Base-by-base conservation (phyloP, 805 yeast genomes). In the Wickerhamiella alocasiicola region DNA sequence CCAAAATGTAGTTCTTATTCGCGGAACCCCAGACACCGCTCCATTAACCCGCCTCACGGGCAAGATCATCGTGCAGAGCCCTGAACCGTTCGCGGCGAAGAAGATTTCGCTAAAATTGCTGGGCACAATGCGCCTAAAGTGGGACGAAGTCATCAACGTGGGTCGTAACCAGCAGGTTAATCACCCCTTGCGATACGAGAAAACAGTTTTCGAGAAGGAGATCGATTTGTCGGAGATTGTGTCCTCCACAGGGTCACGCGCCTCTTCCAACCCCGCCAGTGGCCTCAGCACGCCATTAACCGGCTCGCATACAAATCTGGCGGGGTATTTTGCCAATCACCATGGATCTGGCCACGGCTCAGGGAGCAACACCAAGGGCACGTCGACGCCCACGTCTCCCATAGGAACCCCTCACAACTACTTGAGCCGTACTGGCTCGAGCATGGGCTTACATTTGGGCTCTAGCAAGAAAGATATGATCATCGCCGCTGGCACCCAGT, bases 1-100 rank as follows among this genome's bases (percentile, higher is more conserved):
- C 21, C 48, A 49, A 16, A 46, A 84, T 53, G 88, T 87, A 7
- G 60, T 88, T 4, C 71, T 91, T 6, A 59, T 88, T 24, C 79
- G 84, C 49, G 98, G 98, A 1, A 54, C 78, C 1, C 75, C 79
- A 5, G 67, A 70, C 26, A 87, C 78, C 39, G 94, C 96, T 0
- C 68, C 83, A 0, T 76, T 94, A 2, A 81, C 74, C 3, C 62
- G 80, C 5, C 59, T 91, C 20, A 63, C 79, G 1, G 98, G 98
- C 3, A 74, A 74, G 9, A 76, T 91, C 18, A 85, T 79, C 1
- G 60, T 91, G 19, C 70, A 87, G 1, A 74, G 82, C 1, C 66
- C 69, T 9, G 97, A 88, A 48, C 82, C 94, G 2, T 62, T 83
- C 42, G 60, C 74, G 12, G 68, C 88, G 39, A 78, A 74, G 54